A percentile compares a stretch with the other conserved stretches of the same genome.
Evolutionary conservation across 192 early-diverging fungal genomes (phyloP).

Genomic region (Coemansia sp.): DNA sequence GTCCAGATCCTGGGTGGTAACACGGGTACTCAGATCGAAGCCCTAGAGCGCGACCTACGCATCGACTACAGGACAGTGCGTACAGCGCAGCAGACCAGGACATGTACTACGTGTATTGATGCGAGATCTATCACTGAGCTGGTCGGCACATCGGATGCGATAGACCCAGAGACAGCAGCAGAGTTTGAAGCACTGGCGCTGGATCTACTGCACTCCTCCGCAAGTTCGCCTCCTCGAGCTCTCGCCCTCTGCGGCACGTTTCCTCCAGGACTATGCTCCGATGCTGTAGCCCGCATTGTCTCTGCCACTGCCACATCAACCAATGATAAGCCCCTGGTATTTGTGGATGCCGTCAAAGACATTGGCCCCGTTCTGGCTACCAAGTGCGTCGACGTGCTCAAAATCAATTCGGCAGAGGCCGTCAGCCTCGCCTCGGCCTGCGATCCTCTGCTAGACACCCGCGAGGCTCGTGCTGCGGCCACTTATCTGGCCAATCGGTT

Average conservation of each 20-base stretch:
- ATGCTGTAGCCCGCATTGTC: conserved; percentile 14
- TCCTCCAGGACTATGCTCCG: conserved; percentile 19
- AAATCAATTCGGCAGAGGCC: conserved; percentile 30
- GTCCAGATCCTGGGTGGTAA: conserved; percentile 36
- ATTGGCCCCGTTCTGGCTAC: conserved; percentile 28
- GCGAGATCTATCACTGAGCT: conserved; percentile 35
- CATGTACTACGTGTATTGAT: conserved; percentile 39
- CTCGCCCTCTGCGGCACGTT: conserved; percentile 40
- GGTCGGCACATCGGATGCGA: conserved; percentile 23
- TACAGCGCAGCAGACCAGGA: conserved; percentile 17
- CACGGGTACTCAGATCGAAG: conserved; percentile 30
- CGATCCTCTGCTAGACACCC: neutral
- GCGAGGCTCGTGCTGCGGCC: conserved; percentile 11
- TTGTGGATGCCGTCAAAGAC: conserved; percentile 39
- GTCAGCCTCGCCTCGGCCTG: conserved; percentile 1
- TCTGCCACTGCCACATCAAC: neutral
- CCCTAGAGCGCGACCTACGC: conserved; percentile 12
- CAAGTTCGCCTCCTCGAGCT: conserved; percentile 11
- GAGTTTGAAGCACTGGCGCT: conserved; percentile 17
- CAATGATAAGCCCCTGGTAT: conserved; percentile 15
- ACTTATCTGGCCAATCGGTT: neutral
- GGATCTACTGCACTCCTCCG: conserved; percentile 6
- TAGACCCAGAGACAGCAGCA: neutral
- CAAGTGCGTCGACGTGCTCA: conserved; percentile 26
- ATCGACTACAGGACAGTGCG: conserved; percentile 21